Evolutionary conservation across 257 asterid genomes (phyloP).

Genomic region (Henckelia pumila): DNA sequence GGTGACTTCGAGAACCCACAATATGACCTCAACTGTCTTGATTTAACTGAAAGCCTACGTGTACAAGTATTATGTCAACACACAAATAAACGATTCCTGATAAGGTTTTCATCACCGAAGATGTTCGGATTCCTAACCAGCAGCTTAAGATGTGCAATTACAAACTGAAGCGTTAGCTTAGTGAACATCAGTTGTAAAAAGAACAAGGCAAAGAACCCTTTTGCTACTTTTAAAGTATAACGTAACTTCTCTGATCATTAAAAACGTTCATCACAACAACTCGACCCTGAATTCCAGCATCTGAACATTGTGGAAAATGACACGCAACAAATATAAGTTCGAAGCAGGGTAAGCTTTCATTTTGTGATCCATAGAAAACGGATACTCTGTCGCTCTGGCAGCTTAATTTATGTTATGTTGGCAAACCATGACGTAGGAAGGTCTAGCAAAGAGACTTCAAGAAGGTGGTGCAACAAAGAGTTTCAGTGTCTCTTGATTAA

Average conservation of each 20-base stretch:
- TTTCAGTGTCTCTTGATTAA: conserved; percentile 1
- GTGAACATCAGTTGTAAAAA: neutral
- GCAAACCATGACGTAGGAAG: neutral
- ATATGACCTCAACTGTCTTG: neutral
- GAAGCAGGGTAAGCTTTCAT: neutral
- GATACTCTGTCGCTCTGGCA: conserved; percentile 1
- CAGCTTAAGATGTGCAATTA: neutral
- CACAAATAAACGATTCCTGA: neutral
- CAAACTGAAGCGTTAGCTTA: neutral
- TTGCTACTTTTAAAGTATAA: too few species aligned
- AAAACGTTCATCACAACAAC: neutral
- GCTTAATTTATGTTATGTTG: neutral
- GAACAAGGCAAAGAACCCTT: neutral
- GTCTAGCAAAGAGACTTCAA: neutral
- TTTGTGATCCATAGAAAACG: neutral
- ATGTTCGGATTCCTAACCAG: neutral
- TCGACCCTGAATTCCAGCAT: neutral
- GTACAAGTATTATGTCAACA: neutral
- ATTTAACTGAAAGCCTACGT: neutral
- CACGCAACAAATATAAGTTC: neutral
- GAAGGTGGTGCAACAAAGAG: neutral
- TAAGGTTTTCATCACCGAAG: neutral
- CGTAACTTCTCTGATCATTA: neutral
- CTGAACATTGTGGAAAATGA: neutral
- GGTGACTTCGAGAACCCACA: neutral